Evolutionary conservation across 306 rosid species (phyloP).

Genomic region (Vigna trinervia): DNA sequence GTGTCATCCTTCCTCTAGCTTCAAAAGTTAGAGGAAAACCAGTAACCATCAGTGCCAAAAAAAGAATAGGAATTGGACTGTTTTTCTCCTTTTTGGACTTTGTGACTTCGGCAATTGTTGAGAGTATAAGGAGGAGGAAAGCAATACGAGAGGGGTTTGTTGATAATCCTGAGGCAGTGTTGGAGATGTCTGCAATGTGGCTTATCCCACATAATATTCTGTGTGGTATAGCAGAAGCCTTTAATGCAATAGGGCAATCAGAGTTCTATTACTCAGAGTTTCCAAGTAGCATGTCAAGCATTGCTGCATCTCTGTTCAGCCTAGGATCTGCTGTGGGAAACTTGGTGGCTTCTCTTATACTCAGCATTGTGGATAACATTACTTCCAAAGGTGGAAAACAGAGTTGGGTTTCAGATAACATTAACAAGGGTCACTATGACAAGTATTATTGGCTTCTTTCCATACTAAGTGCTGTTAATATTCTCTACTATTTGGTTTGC

Average conservation of each 20-base stretch:
- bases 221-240: constrained; percentile 70
- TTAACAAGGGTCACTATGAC: constrained; percentile 63
- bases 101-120: constrained; percentile 59
- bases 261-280: constrained; percentile 77
- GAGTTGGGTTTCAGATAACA: constrained; percentile 65
- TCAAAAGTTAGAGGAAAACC: constrained; percentile 62
- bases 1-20: constrained; percentile 60
- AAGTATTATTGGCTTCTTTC: constrained; percentile 69
- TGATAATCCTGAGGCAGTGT: constrained; percentile 50
- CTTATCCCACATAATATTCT: constrained; percentile 59
- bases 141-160: constrained; percentile 50
- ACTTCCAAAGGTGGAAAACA: constrained; percentile 64
- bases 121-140: constrained; percentile 50
- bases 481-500: constrained; percentile 54
- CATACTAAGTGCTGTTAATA: constrained; percentile 45
- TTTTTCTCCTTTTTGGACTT: constrained; percentile 53
- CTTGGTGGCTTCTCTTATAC: constrained; percentile 56
- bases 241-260: constrained; percentile 61
- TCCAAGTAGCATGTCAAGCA: constrained; percentile 75
- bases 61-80: constrained; percentile 71
- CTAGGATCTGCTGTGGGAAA: constrained; percentile 61
- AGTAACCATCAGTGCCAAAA: constrained; percentile 49
- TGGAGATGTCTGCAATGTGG: constrained; percentile 74
- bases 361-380: constrained; percentile 50
- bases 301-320: constrained; percentile 58